Evolutionary conservation across 176 grass and related monocot genomes (phyloP).

Genomic region (Puccinellia tenuiflora): DNA sequence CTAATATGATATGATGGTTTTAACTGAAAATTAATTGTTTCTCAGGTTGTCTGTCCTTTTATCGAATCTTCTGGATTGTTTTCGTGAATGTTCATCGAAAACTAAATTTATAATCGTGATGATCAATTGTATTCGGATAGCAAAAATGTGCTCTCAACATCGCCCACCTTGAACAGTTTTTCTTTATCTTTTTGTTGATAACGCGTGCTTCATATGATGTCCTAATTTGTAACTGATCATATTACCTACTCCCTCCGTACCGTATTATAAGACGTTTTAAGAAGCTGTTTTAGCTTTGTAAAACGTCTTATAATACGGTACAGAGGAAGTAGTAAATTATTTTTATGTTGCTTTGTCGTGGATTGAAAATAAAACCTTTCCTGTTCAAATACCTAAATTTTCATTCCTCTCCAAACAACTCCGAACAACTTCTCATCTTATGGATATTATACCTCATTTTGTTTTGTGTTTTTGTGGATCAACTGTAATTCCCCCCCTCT

Average conservation of each 20-base stretch:
- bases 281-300: too few relatives aligned
- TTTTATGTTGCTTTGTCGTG: neutral
- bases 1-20: neutral
- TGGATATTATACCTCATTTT: too few relatives aligned
- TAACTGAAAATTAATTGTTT: neutral
- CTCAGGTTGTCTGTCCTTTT: neutral
- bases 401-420: too few relatives aligned
- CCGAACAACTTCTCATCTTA: too few relatives aligned
- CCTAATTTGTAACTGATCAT: neutral
- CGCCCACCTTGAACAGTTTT: neutral
- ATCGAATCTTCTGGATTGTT: neutral
- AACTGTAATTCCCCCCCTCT: neutral
- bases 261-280: too few relatives aligned
- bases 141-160: neutral
- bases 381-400: neutral
- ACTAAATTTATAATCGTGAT: neutral
- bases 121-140: neutral
- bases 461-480: too few relatives aligned
- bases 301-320: too few relatives aligned
- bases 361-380: neutral
- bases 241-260: too few relatives aligned
- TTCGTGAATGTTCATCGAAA: neutral
- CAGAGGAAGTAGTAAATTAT: too few relatives aligned
- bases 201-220: neutral
- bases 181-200: neutral